phyloP scores from a whole-genome alignment of 2,329 filamentous ascomycete genomes.

The Monosporascus sp. region DNA sequence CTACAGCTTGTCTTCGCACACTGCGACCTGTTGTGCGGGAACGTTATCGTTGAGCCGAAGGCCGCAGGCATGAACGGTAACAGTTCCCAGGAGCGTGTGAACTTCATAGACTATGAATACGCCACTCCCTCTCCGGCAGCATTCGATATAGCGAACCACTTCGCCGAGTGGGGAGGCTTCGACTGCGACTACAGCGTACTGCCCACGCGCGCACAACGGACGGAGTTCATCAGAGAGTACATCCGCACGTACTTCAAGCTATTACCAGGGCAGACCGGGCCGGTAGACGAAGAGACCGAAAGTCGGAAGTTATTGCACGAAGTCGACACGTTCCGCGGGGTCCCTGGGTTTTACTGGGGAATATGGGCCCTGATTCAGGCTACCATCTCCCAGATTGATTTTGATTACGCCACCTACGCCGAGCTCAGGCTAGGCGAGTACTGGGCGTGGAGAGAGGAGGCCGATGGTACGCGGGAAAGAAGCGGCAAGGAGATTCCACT shows the following conservation, averaged over 20 bases:
- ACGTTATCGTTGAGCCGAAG: slow-evolving; percentile 76
- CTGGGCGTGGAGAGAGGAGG: slow-evolving; percentile 81
- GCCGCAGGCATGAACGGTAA: slow-evolving; percentile 22
- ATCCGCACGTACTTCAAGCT: slow-evolving; percentile 65
- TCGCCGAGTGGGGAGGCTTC: slow-evolving; percentile 96
- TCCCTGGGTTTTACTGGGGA: slow-evolving; percentile 88
- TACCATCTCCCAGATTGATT: slow-evolving; percentile 90
- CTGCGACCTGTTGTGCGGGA: slow-evolving; percentile 92
- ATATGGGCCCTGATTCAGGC: slow-evolving; percentile 96
- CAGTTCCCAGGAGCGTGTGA: slow-evolving; percentile 47
- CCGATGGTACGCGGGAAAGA: slow-evolving; percentile 53
- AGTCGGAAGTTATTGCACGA: slow-evolving; percentile 67
- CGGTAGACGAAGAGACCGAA: slow-evolving; percentile 52
- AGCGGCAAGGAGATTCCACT: slow-evolving; percentile 46
- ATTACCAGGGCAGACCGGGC: slow-evolving; percentile 31
- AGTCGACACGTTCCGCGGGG: slow-evolving; percentile 80
- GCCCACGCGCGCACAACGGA: slow-evolving; percentile 71
- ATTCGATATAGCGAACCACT: slow-evolving; percentile 97
- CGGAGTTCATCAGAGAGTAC: slow-evolving; percentile 80
- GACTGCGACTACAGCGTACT: slow-evolving; percentile 86
- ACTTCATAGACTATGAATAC: slow-evolving; percentile 99
- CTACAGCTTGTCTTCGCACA: slow-evolving; percentile 81
- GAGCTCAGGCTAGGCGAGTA: slow-evolving; percentile 84
- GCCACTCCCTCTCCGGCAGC: slow-evolving; percentile 89
- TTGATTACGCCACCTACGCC: slow-evolving; percentile 91